A percentile compares a stretch with the other conserved stretches of the same genome.
Conservation (phyloP, 2,329 filamentous ascomycete species). For the Dothistroma pini region DNA sequence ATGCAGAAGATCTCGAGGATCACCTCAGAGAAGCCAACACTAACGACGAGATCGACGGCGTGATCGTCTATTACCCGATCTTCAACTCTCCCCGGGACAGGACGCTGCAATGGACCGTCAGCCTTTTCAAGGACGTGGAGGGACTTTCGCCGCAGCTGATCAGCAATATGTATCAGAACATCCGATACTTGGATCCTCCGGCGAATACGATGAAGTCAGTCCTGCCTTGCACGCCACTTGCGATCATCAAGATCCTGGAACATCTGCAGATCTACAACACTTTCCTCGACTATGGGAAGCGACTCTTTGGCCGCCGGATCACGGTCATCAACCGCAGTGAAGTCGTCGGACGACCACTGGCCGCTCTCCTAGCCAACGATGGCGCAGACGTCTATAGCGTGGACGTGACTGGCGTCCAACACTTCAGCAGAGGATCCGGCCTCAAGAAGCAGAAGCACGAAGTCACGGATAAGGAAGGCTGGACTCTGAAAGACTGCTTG, state of each 20-base stretch:
- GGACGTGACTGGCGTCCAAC: slow-evolving; percentile 84
- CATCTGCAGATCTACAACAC: slow-evolving; percentile 95
- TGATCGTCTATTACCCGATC: slow-evolving; percentile 98
- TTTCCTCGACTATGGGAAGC: slow-evolving; percentile 86
- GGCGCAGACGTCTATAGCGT: slow-evolving; percentile 94
- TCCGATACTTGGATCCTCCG: slow-evolving; percentile 83
- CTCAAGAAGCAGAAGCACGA: slow-evolving; percentile 83
- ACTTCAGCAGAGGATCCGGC: slow-evolving; percentile 86
- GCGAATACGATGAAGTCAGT: slow-evolving; percentile 80
- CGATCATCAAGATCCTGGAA: slow-evolving; percentile 95
- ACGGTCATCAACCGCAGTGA: slow-evolving; percentile 96
- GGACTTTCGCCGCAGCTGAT: slow-evolving; percentile 90
- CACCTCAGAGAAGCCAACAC: slow-evolving; percentile 80
- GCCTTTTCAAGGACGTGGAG: slow-evolving; percentile 89
- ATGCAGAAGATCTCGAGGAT: slow-evolving; percentile 87
- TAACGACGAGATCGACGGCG: slow-evolving; percentile 73
- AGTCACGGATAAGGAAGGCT: slow-evolving; percentile 76
- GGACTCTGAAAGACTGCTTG: slow-evolving; percentile 74
- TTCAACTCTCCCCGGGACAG: slow-evolving; percentile 87
- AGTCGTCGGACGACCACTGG: slow-evolving; percentile 89
- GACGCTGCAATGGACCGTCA: slow-evolving; percentile 93
- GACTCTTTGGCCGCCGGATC: slow-evolving; percentile 88
- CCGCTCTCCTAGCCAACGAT: slow-evolving; percentile 91
- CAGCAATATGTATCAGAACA: slow-evolving; percentile 99
- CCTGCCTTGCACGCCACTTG: slow-evolving; percentile 90